Evolutionary conservation across 805 yeast genomes (phyloP).

Genomic region (Wickerhamiella dianesei): DNA sequence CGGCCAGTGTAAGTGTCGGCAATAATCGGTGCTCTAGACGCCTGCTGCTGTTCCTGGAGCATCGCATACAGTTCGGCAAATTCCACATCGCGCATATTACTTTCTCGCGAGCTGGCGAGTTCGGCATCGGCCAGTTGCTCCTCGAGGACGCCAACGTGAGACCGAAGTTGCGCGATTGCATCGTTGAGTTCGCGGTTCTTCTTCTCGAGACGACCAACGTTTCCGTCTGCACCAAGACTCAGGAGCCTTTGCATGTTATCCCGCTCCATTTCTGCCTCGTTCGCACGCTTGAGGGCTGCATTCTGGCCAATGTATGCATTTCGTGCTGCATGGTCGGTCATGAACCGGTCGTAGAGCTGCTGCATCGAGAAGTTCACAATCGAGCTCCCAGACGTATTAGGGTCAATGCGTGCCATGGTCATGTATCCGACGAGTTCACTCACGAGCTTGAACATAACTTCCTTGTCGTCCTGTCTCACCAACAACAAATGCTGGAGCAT

Average conservation of each 20-base stretch:
- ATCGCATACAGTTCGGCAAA: conserved; percentile 48
- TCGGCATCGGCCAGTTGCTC: conserved; percentile 51
- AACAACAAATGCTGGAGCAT: conserved; percentile 55
- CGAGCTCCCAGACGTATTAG: conserved; percentile 36
- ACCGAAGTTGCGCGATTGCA: conserved; percentile 44
- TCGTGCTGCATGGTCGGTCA: conserved; percentile 75
- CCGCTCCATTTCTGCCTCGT: conserved; percentile 44
- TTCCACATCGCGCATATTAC: conserved; percentile 36
- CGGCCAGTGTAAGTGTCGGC: conserved; percentile 17
- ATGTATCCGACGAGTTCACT: conserved; percentile 49
- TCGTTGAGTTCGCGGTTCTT: conserved; percentile 53
- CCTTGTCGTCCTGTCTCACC: conserved; percentile 27
- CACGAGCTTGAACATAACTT: conserved; percentile 42
- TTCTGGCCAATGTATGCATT: conserved; percentile 50
- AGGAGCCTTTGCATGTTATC: conserved; percentile 53
- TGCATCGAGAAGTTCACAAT: conserved; percentile 65
- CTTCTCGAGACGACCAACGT: conserved; percentile 43
- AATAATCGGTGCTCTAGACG: conserved; percentile 3
- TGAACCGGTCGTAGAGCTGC: conserved; percentile 51
- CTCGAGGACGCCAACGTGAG: conserved; percentile 47
- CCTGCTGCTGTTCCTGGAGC: conserved; percentile 32
- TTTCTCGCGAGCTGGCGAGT: conserved; percentile 25
- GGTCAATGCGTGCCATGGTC: conserved; percentile 28
- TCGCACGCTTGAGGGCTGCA: conserved; percentile 39
- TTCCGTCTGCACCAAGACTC: conserved; percentile 63